phyloP scores from a whole-genome alignment of 169 alveolate species.

The Plasmodium gaboni region DNA sequence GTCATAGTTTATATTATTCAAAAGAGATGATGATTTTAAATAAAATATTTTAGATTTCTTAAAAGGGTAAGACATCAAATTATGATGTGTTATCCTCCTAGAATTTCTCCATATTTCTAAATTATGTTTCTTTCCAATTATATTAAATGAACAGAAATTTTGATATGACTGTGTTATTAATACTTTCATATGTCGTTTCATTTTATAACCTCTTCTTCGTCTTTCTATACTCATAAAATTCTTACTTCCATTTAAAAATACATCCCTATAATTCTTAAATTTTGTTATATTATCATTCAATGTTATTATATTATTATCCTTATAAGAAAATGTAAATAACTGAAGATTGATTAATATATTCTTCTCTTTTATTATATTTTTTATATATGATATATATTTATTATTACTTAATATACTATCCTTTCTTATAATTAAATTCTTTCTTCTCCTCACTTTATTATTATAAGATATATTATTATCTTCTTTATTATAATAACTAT shows the following conservation, averaged over 20 bases:
- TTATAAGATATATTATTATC: background rate
- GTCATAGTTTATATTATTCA: conserved; percentile 14
- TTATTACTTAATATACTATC: conserved; percentile 58
- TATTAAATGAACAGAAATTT: conserved; percentile 72
- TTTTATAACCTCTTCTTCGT: conserved; percentile 25
- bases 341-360: conserved; percentile 61
- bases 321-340: conserved; percentile 67
- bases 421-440: conserved; percentile 14
- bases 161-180: conserved; percentile 72
- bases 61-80: conserved; percentile 38
- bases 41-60: conserved; percentile 66
- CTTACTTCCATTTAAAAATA: conserved; percentile 37
- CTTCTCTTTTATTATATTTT: conserved; percentile 58
- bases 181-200: conserved; percentile 53
- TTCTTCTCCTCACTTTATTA: conserved; percentile 21
- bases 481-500: background rate
- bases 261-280: conserved; percentile 75
- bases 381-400: conserved; percentile 57
- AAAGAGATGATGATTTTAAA: conserved; percentile 17
- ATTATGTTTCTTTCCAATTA: conserved; percentile 73
- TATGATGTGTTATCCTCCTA: conserved; percentile 19
- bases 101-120: conserved; percentile 71
- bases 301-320: conserved; percentile 73
- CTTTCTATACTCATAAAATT: conserved; percentile 17
- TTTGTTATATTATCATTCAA: conserved; percentile 71